Base-by-base conservation (phyloP, 805 yeast species). In the Myxozyma udenii region DNA sequence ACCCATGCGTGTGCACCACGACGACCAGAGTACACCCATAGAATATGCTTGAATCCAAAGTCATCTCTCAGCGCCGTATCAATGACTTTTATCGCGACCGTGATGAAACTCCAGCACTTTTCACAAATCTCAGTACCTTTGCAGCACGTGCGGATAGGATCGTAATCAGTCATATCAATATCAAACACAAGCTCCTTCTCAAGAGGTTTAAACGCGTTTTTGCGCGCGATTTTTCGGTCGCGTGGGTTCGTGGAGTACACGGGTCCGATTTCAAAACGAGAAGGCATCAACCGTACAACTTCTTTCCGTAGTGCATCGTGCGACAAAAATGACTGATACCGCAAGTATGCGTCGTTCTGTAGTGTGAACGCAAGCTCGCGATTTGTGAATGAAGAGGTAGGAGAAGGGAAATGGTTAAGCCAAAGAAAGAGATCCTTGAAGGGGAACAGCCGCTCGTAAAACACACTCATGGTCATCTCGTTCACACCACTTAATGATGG, bases 1-100 rank as follows among this genome's bases (percentile, higher is more conserved):
- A 93, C 77, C 98, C 98, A 93, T 64, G 98, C 95, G 75, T 93
- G 98, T 14, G 95, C 95, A 68, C 98, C 98, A 78, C 98, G 86
- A 75, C 98, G 85, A 42, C 98, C 98, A 0, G 96, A 88, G 65
- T 87, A 93, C 3, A 91, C 96, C 98, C 98, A 93, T 44, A 93
- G 74, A 65, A 88, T 74, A 68, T 87, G 83, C 53, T 81, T 72
- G 67, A 87, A 90, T 0, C 96, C 98, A 69, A 93, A 93, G 68
- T 91, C 98, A 45, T 87, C 88, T 46, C 79, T 72, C 46, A 93
- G 74, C 0, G 95, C 84, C 1, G 68, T 64, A 54, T 85, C 87
- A 53, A 93, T 71, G 42, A 90, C 79, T 62, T 81, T 78, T 51
- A 89, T 79, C 1, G 97, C 96, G 23, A 90, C 79, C 19, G 84